These are phyloP conservation scores for Pseudocercospora cruenta DNA, from an alignment of 2,329 filamentous ascomycete species.

Conservation along the genomic window DNA sequence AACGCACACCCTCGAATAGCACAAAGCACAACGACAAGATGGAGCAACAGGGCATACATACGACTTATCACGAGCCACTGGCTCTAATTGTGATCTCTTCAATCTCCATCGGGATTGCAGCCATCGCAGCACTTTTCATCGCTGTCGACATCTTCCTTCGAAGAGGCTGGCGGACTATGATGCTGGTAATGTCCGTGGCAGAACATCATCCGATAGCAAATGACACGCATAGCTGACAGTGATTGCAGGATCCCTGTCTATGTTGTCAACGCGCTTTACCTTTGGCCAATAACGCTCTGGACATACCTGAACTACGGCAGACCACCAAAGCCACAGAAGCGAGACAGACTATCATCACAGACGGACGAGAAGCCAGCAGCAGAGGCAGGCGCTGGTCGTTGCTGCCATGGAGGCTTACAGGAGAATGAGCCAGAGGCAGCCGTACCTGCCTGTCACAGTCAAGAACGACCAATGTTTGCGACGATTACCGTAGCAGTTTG, in stretches of 20 bases:
- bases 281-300: conserved; percentile 31
- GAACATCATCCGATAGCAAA: not conserved
- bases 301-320: conserved; percentile 31
- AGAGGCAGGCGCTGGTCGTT: not conserved
- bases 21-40: not conserved
- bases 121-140: conserved; percentile 11
- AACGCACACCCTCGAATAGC: not conserved
- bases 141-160: conserved; percentile 16
- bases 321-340: conserved; percentile 21
- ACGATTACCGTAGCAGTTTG: conserved; percentile 37
- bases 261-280: conserved; percentile 31
- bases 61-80: not conserved
- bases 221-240: not conserved
- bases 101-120: conserved; percentile 17
- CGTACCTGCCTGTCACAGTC: conserved; percentile 15
- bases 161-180: conserved; percentile 21
- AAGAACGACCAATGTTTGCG: conserved; percentile 29
- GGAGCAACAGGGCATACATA: conserved; percentile 1
- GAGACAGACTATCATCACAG: not conserved
- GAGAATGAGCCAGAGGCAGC: not conserved
- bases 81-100: conserved; percentile 10
- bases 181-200: conserved; percentile 15
- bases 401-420: not conserved
- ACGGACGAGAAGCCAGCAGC: not conserved
- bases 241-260: conserved; percentile 30